Conservation (phyloP, 371 early-diverging fungal species). For the Apophysomyces trapeziformis region DNA sequence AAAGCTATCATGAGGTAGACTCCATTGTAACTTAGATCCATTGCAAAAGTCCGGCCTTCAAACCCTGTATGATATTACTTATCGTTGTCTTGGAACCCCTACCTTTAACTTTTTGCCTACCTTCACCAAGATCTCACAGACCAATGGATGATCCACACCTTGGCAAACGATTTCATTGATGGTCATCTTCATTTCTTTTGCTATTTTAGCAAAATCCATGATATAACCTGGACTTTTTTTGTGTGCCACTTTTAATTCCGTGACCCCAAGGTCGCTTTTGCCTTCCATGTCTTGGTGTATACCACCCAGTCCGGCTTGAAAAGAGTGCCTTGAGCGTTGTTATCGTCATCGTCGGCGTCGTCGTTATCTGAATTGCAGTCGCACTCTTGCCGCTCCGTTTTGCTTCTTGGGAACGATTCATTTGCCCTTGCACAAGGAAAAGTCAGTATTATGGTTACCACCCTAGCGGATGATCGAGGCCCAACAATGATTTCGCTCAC, state of each 20-base stretch:
- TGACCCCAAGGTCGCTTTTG: neutral
- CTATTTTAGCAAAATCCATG: neutral
- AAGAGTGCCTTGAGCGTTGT: neutral
- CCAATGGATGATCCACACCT: neutral
- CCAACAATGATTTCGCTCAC: no score
- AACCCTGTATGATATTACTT: neutral
- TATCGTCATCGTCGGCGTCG: neutral
- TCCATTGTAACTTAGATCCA: neutral
- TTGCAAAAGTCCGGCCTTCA: neutral
- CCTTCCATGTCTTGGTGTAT: neutral
- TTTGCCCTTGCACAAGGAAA: no score
- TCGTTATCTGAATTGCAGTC: neutral
- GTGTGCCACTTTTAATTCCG: neutral
- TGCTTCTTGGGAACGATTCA: neutral
- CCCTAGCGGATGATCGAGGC: no score
- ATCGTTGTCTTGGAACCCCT: neutral
- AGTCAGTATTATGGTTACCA: no score
- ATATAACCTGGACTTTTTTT: neutral
- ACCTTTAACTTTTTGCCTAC: neutral
- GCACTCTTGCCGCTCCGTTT: neutral
- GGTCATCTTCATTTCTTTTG: neutral
- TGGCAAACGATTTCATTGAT: neutral
- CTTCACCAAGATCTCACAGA: neutral
- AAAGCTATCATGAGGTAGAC: neutral
- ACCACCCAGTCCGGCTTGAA: neutral